Evolutionary conservation across 1,139 yeast genomes (phyloP), one percentile per base, ranked within the genome.

Genomic region (Blastobotrys persicus): DNA sequence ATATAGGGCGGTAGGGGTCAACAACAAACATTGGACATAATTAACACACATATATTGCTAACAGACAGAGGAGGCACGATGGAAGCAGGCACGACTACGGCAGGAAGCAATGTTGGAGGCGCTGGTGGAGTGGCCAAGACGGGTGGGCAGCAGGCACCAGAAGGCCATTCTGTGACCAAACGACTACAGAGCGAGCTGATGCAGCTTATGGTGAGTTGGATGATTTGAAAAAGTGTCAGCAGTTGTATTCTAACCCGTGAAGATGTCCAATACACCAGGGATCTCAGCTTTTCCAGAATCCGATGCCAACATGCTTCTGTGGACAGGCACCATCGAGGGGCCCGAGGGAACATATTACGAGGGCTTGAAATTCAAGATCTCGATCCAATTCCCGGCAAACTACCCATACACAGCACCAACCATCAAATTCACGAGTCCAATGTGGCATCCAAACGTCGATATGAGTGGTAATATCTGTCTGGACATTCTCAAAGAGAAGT

Each of bases 381-480:
- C 78, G 23, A 68, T 81, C 55, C 71, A 72, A 42, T 81, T 81
- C 68, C 83, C 85, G 31, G 72, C 76, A 43, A 75, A 77, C 61
- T 82, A 81, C 60, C 87, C 87, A 4, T 82, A 76, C 62, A 68
- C 72, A 37, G 81, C 87, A 17, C 87, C 87, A 33, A 73, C 71
- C 53, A 75, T 83, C 60, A 76, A 74, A 56, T 83, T 83, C 67
- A 73, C 75, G 38, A 75, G 84, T 44, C 84, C 84, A 50, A 81
- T 83, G 73, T 82, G 82, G 74, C 89, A 83, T 60, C 89, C 89
- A 50, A 83, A 83, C 63, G 82, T 83, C 55, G 84, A 81, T 61
- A 74, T 79, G 70, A 71, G 77, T 53, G 88, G 88, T 42, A 79
- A 80, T 63, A 79, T 79, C 55, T 78, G 82, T 61, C 64, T 78